phyloP scores from a whole-genome alignment of 805 yeast species.

The Candida ponderosae region DNA sequence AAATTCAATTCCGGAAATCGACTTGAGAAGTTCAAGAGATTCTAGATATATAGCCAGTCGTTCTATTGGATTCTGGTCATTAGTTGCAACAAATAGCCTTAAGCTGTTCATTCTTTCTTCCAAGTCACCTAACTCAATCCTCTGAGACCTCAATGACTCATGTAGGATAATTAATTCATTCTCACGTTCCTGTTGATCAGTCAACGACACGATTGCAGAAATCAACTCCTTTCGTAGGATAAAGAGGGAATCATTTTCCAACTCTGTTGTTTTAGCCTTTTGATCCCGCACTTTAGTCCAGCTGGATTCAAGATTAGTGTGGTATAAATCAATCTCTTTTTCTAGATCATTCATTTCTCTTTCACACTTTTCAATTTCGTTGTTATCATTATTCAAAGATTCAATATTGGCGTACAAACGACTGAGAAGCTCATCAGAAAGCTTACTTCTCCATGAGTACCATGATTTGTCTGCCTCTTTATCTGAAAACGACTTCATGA shows the following conservation, averaged over 20 bases:
- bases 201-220: constrained; percentile 2
- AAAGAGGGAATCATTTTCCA: constrained; percentile 8
- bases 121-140: constrained; percentile 1
- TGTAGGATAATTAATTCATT: constrained; percentile 4
- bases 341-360: constrained; percentile 5
- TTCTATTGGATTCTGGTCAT: constrained; percentile 13
- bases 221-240: constrained; percentile 7
- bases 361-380: background rate
- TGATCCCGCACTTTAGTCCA: background rate
- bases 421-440: constrained; percentile 14
- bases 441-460: constrained; percentile 18
- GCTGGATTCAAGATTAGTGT: background rate
- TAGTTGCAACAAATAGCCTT: constrained; percentile 7
- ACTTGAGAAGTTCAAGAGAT: constrained; percentile 7
- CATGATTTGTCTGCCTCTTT: constrained; percentile 17
- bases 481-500: constrained; percentile 20
- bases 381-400: constrained; percentile 7
- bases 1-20: constrained; percentile 6
- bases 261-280: constrained; percentile 8
- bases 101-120: background rate
- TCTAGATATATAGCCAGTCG: constrained; percentile 7
- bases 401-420: constrained; percentile 10
- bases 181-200: constrained; percentile 2
- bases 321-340: background rate
- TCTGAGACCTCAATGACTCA: background rate